phyloP scores from a whole-genome alignment of 169 alveolate species.

The Plasmodium berghei region DNA sequence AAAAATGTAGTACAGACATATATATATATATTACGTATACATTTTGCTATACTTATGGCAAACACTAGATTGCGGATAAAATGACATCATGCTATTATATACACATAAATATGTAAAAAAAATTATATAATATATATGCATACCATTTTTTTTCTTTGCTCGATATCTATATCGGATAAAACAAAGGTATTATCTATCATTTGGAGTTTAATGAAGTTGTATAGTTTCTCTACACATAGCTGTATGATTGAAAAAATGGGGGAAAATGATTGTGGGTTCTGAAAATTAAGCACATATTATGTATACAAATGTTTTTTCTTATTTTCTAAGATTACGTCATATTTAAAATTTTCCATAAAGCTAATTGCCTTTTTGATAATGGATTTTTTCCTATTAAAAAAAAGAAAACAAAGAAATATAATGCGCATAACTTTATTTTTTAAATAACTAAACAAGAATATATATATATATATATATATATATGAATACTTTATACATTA shows the following conservation, averaged over 20 bases:
- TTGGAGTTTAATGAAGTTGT: slow-evolving; percentile 50
- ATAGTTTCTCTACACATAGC: slow-evolving; percentile 56
- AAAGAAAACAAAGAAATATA: slow-evolving; percentile 13
- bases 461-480: neutral
- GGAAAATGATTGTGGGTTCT: neutral
- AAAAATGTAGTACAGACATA: neutral
- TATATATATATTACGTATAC: slow-evolving; percentile 11
- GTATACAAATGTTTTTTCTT: neutral
- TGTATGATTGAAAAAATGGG: neutral
- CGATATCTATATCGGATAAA: slow-evolving; percentile 65
- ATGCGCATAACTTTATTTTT: neutral
- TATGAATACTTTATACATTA: neutral
- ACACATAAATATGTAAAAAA: neutral
- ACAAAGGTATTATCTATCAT: slow-evolving; percentile 40
- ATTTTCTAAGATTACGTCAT: slow-evolving; percentile 28
- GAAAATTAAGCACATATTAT: neutral
- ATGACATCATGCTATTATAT: neutral
- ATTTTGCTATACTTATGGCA: neutral
- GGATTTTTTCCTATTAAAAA: slow-evolving; percentile 28
- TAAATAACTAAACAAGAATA: neutral
- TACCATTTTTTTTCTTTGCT: slow-evolving; percentile 70
- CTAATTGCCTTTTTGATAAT: slow-evolving; percentile 37
- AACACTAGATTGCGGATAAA: no score
- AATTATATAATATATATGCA: neutral
- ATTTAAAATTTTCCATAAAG: slow-evolving; percentile 58